These are phyloP conservation scores for Dianthus caryophyllus DNA, from an alignment of 148 eudicot genomes.

Conservation along the genomic window DNA sequence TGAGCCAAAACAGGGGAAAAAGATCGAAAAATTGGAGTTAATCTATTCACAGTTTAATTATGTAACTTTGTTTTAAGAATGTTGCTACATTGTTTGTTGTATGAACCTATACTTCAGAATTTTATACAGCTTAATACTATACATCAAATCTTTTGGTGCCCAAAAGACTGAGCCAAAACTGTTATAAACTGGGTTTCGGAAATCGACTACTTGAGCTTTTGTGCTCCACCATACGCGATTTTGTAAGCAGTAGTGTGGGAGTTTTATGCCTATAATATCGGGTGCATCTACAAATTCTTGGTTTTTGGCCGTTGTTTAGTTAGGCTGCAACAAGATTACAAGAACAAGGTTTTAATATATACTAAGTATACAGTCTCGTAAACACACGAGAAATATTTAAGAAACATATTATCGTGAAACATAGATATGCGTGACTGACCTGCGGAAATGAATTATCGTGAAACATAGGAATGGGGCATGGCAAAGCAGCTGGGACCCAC, in stretches of 20 bases:
- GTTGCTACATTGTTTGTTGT: slow-evolving; percentile 13
- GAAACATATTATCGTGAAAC: too few relatives aligned
- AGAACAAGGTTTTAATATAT: background rate
- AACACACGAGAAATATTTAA: too few relatives aligned
- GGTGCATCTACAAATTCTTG: slow-evolving; percentile 2
- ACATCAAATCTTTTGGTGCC: slow-evolving; percentile 22
- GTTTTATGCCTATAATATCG: slow-evolving; percentile 10
- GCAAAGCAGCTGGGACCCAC: slow-evolving; percentile 55
- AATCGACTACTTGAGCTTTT: slow-evolving; percentile 11
- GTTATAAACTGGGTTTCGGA: slow-evolving; percentile 14
- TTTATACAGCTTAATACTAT: slow-evolving; percentile 27
- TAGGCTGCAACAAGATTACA: slow-evolving; percentile 32
- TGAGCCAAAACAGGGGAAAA: background rate
- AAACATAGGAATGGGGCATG: slow-evolving; percentile 51
- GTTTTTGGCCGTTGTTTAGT: slow-evolving; percentile 16
- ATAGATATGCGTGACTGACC: slow-evolving; percentile 34
- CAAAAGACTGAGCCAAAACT: slow-evolving; percentile 2
- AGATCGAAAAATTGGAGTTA: slow-evolving; percentile 7
- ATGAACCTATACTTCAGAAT: slow-evolving; percentile 21
- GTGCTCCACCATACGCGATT: slow-evolving; percentile 8
- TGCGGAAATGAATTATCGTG: slow-evolving; percentile 55
- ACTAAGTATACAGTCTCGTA: too few relatives aligned
- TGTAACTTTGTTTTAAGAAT: slow-evolving; percentile 15
- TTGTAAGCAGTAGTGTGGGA: slow-evolving; percentile 1
- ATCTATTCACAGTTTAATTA: slow-evolving; percentile 28